These are phyloP conservation scores for Pichia manshurica DNA, from an alignment of 805 yeast genomes.

Conservation along the genomic window DNA sequence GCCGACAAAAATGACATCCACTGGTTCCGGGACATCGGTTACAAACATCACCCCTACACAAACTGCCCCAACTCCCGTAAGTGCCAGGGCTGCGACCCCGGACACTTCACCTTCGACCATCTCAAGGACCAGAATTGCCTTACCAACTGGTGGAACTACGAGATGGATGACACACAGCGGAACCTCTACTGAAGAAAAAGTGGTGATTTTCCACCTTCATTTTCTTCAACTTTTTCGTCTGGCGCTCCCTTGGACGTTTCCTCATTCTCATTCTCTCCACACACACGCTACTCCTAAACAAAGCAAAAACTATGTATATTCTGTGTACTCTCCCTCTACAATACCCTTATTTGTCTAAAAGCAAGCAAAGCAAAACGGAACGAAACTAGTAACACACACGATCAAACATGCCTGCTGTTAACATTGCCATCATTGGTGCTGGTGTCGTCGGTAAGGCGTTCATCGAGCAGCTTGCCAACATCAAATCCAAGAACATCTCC, in stretches of 20 bases:
- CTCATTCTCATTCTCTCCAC: no score
- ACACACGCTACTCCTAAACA: no score
- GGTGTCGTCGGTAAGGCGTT: conserved; percentile 96
- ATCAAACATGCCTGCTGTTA: conserved; percentile 38
- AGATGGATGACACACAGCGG: conserved; percentile 26
- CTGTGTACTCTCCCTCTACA: no score
- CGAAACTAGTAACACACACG: no score
- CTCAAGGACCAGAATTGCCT: conserved; percentile 69
- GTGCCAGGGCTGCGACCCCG: conserved; percentile 46
- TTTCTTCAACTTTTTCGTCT: background rate
- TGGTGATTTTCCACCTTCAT: no score
- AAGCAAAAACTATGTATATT: no score
- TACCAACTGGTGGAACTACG: conserved; percentile 58
- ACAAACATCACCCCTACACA: conserved; percentile 65
- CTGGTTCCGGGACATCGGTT: conserved; percentile 86
- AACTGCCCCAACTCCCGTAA: conserved; percentile 62
- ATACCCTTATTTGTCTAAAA: no score
- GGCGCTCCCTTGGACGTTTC: no score
- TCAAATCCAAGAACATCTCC: conserved; percentile 47
- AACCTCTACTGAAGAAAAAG: background rate
- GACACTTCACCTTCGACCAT: conserved; percentile 48
- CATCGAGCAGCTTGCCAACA: conserved; percentile 66
- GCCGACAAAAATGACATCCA: conserved; percentile 65
- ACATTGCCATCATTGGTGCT: conserved; percentile 73
- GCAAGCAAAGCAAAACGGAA: no score